Evolutionary conservation across 2,329 filamentous ascomycete genomes (phyloP).

Genomic region (Plectosphaerella plurivora): DNA sequence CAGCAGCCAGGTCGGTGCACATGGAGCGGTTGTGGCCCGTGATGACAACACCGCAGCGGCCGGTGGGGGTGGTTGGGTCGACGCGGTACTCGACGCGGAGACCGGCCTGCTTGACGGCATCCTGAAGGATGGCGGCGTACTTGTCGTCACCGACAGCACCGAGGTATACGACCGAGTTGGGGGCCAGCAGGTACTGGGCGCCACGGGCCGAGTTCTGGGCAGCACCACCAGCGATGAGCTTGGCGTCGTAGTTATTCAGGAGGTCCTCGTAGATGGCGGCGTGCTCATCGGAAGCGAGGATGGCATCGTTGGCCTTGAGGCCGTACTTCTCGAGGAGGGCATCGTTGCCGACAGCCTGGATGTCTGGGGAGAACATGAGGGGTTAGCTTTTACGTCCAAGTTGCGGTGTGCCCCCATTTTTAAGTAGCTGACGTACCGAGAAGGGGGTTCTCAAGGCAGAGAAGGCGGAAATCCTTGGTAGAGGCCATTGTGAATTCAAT

Average conservation of each 20-base stretch:
- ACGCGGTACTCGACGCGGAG: conserved; percentile 93
- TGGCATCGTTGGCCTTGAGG: conserved; percentile 94
- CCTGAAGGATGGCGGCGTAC: conserved; percentile 82
- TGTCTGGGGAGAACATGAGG: conserved; percentile 53
- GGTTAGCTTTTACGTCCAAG: neutral
- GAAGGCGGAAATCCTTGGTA: conserved; percentile 76
- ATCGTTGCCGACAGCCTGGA: conserved; percentile 81
- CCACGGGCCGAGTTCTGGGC: conserved; percentile 97
- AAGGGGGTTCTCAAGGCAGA: conserved; percentile 95
- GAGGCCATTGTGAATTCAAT: conserved; percentile 56
- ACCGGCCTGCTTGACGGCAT: conserved; percentile 82
- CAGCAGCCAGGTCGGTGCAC: conserved; percentile 91
- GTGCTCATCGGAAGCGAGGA: conserved; percentile 92
- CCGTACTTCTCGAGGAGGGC: conserved; percentile 87
- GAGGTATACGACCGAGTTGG: conserved; percentile 87
- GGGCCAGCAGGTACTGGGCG: conserved; percentile 89
- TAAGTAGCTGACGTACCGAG: conserved; percentile 58
- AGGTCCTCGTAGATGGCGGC: conserved; percentile 88
- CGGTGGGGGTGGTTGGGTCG: conserved; percentile 78
- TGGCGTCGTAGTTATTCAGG: conserved; percentile 85
- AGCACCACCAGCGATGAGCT: conserved; percentile 91
- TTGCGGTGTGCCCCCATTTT: neutral
- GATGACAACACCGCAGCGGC: conserved; percentile 93
- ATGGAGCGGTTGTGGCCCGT: conserved; percentile 94
- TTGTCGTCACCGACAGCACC: conserved; percentile 95